Percentiles rank a stretch among this genome's conserved stretches.
These are phyloP conservation scores for Mucor ambiguus DNA, from an alignment of 371 early-diverging fungal genomes.

Conservation along the genomic window DNA sequence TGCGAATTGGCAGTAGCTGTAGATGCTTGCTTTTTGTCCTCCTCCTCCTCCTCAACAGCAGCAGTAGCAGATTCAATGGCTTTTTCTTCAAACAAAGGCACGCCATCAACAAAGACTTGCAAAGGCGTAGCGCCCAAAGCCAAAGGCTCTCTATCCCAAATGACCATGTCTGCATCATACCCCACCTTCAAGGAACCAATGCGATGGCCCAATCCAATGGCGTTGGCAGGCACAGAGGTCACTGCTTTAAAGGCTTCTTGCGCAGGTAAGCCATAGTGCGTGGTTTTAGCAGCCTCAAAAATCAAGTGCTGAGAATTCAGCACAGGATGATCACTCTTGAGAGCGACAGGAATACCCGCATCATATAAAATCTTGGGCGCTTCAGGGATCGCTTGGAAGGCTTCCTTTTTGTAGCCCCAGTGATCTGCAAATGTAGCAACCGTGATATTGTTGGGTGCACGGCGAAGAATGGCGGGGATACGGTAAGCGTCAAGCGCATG, in stretches of 20 bases:
- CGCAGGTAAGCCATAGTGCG: constrained; percentile 68
- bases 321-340: constrained; percentile 83
- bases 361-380: constrained; percentile 64
- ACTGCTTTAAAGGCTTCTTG: constrained; percentile 66
- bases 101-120: constrained; percentile 74
- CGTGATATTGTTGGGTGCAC: constrained; percentile 66
- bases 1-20: background rate
- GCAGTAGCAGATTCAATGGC: constrained; percentile 9
- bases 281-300: constrained; percentile 77
- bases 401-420: constrained; percentile 79
- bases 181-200: constrained; percentile 66
- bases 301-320: constrained; percentile 68
- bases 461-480: constrained; percentile 66
- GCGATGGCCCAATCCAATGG: constrained; percentile 73
- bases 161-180: constrained; percentile 79
- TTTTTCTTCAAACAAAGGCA: constrained; percentile 47
- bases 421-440: constrained; percentile 71
- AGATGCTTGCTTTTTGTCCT: too few species aligned
- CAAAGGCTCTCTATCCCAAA: constrained; percentile 70
- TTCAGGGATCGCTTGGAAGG: constrained; percentile 64
- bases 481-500: constrained; percentile 83
- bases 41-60: too few species aligned
- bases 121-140: constrained; percentile 70
- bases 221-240: constrained; percentile 74
- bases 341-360: constrained; percentile 69